Evolutionary conservation across 768 basidiomycete genomes (phyloP), one percentile per base, ranked within the genome.

Genomic region (Pleurotus citrinopileatus): DNA sequence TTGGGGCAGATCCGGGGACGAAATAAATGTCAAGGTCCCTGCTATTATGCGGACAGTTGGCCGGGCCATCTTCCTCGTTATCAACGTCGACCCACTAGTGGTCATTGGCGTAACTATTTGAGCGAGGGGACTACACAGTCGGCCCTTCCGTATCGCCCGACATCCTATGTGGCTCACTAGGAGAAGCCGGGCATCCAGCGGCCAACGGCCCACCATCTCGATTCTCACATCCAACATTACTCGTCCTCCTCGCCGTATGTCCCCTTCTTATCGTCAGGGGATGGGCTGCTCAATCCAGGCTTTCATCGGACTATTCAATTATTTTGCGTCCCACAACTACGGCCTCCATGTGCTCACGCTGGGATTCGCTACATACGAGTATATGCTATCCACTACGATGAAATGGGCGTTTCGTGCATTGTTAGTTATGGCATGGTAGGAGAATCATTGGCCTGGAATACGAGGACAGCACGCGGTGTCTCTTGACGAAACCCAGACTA

Each of bases 251-350:
- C 3, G 54, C 59, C n/a, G 57, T 63, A 3, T 71, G 69, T 69
- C 65, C 69, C 28, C 63, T 69, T 23, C 63, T 72, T 20, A 63
- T 69, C 46, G 60, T 68, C 13, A 66, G 71, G 8, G 71, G 71
- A 70, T 42, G 69, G 70, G 3, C 63, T 70, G 9, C 51, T 72
- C 4, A 61, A 61, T 17, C 32, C 59, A n/a, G n/a, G n/a, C n/a
- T n/a, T 53, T 63, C 42, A 54, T 67, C 29, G 55, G 60, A 10
- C 47, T 57, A 1, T 65, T 69, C 54, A 60, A 67, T 42, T 67
- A 67, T 32, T 67, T 65, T 53, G 55, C 56, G 34, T 55, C 61
- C 2, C 53, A 52, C 13, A 67, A 67, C 42, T 67, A 67, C 38
- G 60, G 43, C 12, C 46, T 42, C 13, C 28, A 58, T 36, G 65